phyloP scores from a whole-genome alignment of 176 grass and related monocot genomes.

The Poa pratensis region DNA sequence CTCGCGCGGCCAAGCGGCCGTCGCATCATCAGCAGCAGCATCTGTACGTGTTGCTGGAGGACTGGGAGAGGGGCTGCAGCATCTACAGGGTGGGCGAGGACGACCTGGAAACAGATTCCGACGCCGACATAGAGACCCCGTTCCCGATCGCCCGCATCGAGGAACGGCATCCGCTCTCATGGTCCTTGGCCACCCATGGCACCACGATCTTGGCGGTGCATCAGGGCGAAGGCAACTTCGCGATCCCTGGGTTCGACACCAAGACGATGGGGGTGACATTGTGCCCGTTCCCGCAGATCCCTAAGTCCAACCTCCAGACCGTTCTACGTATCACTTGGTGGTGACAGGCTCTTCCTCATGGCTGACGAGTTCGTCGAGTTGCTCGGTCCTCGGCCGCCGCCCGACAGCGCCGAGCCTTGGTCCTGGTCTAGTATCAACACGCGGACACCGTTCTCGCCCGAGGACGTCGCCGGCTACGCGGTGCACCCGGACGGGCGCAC shows the following conservation, averaged over 20 bases:
- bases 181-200: not conserved
- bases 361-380: not conserved
- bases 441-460: not conserved
- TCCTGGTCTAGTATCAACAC: not conserved
- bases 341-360: not conserved
- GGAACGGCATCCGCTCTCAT: not conserved
- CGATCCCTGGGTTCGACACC: too few relatives aligned
- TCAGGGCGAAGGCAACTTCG: not conserved
- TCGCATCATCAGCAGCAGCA: not conserved
- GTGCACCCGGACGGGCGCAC: slow-evolving; percentile 6
- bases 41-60: slow-evolving; percentile 19
- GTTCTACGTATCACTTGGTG: too few relatives aligned
- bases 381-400: not conserved
- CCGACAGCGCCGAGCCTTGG: not conserved
- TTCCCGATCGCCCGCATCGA: not conserved
- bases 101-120: not conserved
- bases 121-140: not conserved
- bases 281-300: too few relatives aligned
- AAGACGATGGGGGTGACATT: too few relatives aligned
- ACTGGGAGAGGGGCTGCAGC: slow-evolving; percentile 12
- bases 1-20: not conserved
- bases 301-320: too few relatives aligned
- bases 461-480: not conserved
- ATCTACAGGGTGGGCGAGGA: too few relatives aligned
- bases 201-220: not conserved